Conservation (phyloP, 106 monocot genomes). For the Cymbidium sinense region DNA sequence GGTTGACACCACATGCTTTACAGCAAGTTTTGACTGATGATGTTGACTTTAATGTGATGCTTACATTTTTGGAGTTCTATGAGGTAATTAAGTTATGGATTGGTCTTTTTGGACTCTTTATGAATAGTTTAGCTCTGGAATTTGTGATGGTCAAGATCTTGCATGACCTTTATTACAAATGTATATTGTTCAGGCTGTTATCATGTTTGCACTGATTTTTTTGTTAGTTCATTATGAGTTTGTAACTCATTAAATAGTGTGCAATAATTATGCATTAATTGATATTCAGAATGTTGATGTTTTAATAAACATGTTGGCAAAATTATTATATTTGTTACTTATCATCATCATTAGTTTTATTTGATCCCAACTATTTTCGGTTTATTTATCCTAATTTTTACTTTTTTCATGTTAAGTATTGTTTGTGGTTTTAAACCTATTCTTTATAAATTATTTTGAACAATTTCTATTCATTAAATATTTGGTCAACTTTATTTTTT, state of each 20-base stretch:
- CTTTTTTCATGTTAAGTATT: too few relatives aligned
- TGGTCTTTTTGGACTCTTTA: neutral
- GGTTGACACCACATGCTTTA: slow-evolving; percentile 90
- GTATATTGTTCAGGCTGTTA: neutral
- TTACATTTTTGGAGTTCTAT: slow-evolving; percentile 86
- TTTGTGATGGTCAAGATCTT: neutral
- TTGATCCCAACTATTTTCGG: too few relatives aligned
- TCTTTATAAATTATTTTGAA: too few relatives aligned
- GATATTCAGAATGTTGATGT: neutral
- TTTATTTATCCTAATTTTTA: too few relatives aligned
- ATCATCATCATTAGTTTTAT: too few relatives aligned
- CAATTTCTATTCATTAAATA: too few relatives aligned
- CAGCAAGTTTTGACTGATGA: slow-evolving; percentile 93
- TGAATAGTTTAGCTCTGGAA: neutral
- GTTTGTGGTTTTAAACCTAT: too few relatives aligned
- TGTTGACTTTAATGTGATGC: slow-evolving; percentile 92
- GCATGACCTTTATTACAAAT: neutral
- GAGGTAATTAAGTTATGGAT: slow-evolving; percentile 45
- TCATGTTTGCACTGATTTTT: neutral
- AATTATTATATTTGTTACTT: too few relatives aligned
- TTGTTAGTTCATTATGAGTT: neutral
- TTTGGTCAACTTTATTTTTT: too few relatives aligned
- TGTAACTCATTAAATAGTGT: neutral
- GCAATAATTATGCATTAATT: neutral
- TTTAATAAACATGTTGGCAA: neutral